Evolutionary conservation across 2,329 filamentous ascomycete species (phyloP).

Genomic region (Beauveria scarabaeidicola): DNA sequence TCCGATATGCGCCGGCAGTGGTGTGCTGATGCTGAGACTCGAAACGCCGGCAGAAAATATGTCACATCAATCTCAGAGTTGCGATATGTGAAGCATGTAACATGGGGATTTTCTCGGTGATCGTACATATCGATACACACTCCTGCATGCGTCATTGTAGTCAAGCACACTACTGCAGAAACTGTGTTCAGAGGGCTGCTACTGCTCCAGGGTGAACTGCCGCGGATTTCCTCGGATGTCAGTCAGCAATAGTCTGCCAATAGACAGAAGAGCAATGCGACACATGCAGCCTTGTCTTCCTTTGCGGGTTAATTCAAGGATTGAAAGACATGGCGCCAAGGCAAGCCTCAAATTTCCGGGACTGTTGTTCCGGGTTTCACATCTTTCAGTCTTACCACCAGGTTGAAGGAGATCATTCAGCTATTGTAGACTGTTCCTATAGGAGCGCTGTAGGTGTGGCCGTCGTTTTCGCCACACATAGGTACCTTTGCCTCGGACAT

Average conservation of each 20-base stretch:
- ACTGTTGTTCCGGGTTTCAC: not conserved
- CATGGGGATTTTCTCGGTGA: not conserved
- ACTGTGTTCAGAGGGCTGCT: not conserved
- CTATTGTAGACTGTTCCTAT: not conserved
- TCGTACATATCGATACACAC: slow-evolving; percentile 3
- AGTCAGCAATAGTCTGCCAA: too few relatives aligned
- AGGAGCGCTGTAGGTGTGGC: slow-evolving; percentile 4
- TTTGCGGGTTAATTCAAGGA: not conserved
- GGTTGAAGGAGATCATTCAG: not conserved
- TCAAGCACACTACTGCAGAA: not conserved
- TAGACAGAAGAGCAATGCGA: not conserved
- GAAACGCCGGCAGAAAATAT: not conserved
- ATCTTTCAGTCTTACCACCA: not conserved
- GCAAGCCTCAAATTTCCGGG: not conserved
- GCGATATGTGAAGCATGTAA: not conserved
- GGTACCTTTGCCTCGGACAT: not conserved
- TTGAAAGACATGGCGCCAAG: not conserved
- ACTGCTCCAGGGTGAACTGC: not conserved
- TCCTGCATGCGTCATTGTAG: not conserved
- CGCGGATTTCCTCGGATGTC: not conserved
- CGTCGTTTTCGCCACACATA: not conserved
- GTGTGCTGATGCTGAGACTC: not conserved
- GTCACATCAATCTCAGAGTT: not conserved
- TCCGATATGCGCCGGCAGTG: not conserved
- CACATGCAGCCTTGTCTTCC: not conserved